Base-by-base conservation (phyloP, 805 yeast genomes). In the Dipodascopsis uninucleata region DNA sequence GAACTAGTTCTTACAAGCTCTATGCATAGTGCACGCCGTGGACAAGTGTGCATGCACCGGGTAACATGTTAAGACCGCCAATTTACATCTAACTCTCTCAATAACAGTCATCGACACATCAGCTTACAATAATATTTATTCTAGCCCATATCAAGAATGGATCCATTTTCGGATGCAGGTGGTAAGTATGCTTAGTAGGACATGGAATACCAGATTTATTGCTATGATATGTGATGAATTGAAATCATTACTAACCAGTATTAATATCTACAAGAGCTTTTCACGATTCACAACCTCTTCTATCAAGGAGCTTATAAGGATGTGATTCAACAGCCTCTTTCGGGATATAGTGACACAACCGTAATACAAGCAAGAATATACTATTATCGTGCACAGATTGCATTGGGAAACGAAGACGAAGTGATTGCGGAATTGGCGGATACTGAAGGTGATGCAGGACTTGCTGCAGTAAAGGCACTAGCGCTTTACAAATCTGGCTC, bases 281-380 rank as follows among this genome's bases (percentile, higher is more conserved):
- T 63, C 44, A 51, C 59, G 33, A 56, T 68, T 36, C 68, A 68
- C 52, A 64, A 60, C 52, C 68, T 70, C 20, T 69, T 66, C 53
- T 69, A 67, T 52, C 61, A 68, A 20, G 72, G 72, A 29, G 68
- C 68, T 39, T 67, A 60, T 51, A 44, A 49, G 32, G 58, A 62
- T 23, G 72, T 69, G 5, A 24, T 64, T 10, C 52, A 39, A 26
- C 47, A 61, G 8, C 61, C 65, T 16, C 43, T 59, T 6, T 38
- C 57, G 2, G 51, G 52, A n/a, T 58, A 53, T 42, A 37, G 52
- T 9, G 59, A 49, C 2, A 53, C 53, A 10, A 48, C 54, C 41
- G 49, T 45, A 20, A 39, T 52, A 16, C 57, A 58, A 34, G 70
- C 69, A 14, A 50, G 56, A 14, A 59, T 61, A 33, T 63, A 67